Percentiles rank a stretch among this genome's conserved stretches.
Evolutionary conservation across 768 basidiomycete species (phyloP).

Genomic region (Pluteus cervinus): DNA sequence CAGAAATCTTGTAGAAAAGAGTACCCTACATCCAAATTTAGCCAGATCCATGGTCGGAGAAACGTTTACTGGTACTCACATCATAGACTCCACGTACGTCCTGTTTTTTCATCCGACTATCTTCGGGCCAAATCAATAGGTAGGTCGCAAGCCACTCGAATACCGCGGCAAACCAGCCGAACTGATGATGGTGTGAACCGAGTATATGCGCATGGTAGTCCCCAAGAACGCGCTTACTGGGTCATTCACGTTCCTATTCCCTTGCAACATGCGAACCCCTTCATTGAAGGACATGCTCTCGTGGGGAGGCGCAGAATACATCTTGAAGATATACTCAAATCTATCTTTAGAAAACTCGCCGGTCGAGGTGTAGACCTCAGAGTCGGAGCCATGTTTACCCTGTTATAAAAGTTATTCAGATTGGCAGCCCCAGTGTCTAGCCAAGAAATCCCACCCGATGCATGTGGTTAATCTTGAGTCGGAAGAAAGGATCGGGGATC

Average conservation of each 20-base stretch:
- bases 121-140: conserved; percentile 29
- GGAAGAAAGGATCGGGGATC: conserved; percentile 38
- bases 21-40: too few species aligned
- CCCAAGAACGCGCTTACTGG: conserved; percentile 17
- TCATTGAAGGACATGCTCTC: conserved; percentile 32
- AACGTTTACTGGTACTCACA: conserved; percentile 17
- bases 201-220: neutral
- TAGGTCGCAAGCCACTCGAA: conserved; percentile 39
- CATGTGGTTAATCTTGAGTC: conserved; percentile 32
- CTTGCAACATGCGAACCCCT: conserved; percentile 33
- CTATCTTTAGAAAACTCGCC: conserved; percentile 35
- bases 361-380: conserved; percentile 26
- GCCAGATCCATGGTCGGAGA: neutral
- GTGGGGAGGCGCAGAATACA: conserved; percentile 34
- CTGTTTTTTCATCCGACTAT: conserved; percentile 29
- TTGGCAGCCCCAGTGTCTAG: neutral
- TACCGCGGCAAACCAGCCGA: conserved; percentile 33
- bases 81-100: conserved; percentile 35
- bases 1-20: too few species aligned
- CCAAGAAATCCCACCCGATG: conserved; percentile 23
- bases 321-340: conserved; percentile 33
- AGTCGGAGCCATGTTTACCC: conserved; percentile 40
- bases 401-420: conserved; percentile 8
- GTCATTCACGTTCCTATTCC: conserved; percentile 33
- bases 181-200: too few species aligned